Evolutionary conservation across 164 flowering plant species (phyloP).

Genomic region (Houttuynia cordata): DNA sequence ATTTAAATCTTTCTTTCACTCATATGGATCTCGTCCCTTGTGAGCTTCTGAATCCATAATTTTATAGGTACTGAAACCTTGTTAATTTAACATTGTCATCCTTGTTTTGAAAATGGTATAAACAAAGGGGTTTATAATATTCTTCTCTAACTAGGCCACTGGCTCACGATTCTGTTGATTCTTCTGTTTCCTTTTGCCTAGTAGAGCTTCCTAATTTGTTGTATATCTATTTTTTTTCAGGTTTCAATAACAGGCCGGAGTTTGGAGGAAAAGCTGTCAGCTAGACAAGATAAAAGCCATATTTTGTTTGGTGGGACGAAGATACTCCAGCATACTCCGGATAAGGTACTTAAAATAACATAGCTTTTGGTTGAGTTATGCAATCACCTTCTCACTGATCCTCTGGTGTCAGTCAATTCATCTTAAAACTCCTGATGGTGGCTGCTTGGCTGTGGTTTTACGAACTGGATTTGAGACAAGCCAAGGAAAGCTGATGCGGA

Average conservation of each 20-base stretch:
- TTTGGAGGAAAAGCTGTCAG: slow-evolving; percentile 57
- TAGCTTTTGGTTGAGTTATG: background rate
- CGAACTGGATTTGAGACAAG: slow-evolving; percentile 98
- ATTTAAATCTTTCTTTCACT: too few relatives aligned
- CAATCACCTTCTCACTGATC: slow-evolving; percentile 4
- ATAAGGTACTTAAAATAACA: slow-evolving; percentile 45
- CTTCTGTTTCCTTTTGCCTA: background rate
- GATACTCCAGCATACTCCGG: slow-evolving; percentile 89
- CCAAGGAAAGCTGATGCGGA: slow-evolving; percentile 96
- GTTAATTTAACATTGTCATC: too few relatives aligned
- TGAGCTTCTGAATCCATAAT: too few relatives aligned
- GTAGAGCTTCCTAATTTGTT: background rate
- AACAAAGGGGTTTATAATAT: too few relatives aligned
- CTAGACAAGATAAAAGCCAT: slow-evolving; percentile 77
- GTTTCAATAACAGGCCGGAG: slow-evolving; percentile 64
- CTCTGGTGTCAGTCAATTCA: slow-evolving; percentile 12
- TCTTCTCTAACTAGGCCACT: too few relatives aligned
- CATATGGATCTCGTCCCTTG: too few relatives aligned
- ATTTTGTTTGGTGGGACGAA: slow-evolving; percentile 97
- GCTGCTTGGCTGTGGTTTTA: slow-evolving; percentile 86
- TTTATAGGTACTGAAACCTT: too few relatives aligned
- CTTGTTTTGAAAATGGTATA: too few relatives aligned
- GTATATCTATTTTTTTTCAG: slow-evolving; percentile 17
- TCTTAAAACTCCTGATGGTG: slow-evolving; percentile 92
- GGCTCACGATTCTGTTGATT: background rate